A percentile compares a stretch with the other conserved stretches of the same genome.
Evolutionary conservation across 129 eudicot genomes (phyloP).

Genomic region (Pittosporum tobira): DNA sequence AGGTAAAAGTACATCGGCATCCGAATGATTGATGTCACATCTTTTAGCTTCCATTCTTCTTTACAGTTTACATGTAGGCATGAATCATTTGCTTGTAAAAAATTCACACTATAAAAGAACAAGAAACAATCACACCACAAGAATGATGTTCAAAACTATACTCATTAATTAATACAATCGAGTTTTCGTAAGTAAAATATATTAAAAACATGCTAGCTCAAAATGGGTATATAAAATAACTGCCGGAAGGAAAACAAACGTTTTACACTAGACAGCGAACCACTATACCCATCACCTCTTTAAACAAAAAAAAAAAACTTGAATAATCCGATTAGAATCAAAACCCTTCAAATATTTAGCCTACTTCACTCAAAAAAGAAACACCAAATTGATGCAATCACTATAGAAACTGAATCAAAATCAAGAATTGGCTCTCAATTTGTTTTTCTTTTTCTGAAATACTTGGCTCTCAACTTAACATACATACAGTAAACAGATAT

Average conservation of each 20-base stretch:
- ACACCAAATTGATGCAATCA: slow-evolving; percentile 9
- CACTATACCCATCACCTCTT: too few species aligned
- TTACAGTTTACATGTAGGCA: slow-evolving; percentile 37
- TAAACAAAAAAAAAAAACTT: too few species aligned
- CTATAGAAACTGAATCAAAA: slow-evolving; percentile 2
- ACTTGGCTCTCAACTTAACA: background rate
- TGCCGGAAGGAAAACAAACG: too few species aligned
- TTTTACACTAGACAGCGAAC: too few species aligned
- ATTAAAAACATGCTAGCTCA: too few species aligned
- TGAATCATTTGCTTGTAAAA: slow-evolving; percentile 20
- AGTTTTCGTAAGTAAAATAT: too few species aligned
- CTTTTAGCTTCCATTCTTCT: slow-evolving; percentile 47
- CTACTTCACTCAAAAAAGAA: slow-evolving; percentile 6
- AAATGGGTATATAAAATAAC: too few species aligned
- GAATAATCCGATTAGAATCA: slow-evolving; percentile 11
- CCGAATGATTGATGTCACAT: slow-evolving; percentile 51
- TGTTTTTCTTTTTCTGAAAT: too few species aligned
- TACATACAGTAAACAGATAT: too few species aligned
- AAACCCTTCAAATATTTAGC: slow-evolving; percentile 20
- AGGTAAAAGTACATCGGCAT: slow-evolving; percentile 78
- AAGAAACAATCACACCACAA: slow-evolving; percentile 14
- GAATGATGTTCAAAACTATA: slow-evolving; percentile 12
- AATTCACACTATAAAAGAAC: slow-evolving; percentile 22
- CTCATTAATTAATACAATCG: slow-evolving; percentile 13
- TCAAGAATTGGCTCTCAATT: slow-evolving; percentile 21